These are phyloP conservation scores for Fusarium domesticum DNA, from an alignment of 2,329 filamentous ascomycete species.

Conservation along the genomic window DNA sequence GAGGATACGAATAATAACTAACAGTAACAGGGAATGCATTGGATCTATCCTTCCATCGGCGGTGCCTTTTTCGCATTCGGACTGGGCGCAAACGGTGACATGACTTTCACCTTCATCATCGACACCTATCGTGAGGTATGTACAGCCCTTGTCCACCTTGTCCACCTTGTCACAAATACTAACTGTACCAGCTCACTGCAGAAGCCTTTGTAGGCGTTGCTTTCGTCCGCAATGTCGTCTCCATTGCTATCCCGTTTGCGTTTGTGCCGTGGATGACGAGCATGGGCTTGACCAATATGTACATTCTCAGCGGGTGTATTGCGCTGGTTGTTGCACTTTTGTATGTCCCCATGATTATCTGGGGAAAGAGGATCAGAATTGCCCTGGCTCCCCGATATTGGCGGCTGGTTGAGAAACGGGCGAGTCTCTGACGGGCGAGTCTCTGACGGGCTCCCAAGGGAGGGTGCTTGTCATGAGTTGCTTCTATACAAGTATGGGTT, in stretches of 20 bases:
- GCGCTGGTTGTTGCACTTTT: slow-evolving; percentile 24
- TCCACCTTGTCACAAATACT: no score
- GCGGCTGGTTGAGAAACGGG: slow-evolving; percentile 19
- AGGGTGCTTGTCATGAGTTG: no score
- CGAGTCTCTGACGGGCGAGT: slow-evolving; percentile 6
- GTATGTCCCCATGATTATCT: slow-evolving; percentile 31
- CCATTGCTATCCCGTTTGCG: slow-evolving; percentile 30
- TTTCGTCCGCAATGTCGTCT: slow-evolving; percentile 33
- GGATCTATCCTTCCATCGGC: slow-evolving; percentile 39
- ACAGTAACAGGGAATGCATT: slow-evolving; percentile 39
- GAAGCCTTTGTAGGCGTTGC: slow-evolving; percentile 33
- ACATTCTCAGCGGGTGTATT: slow-evolving; percentile 25
- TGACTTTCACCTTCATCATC: slow-evolving; percentile 35
- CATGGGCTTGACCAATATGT: slow-evolving; percentile 33
- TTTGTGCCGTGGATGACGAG: slow-evolving; percentile 31
- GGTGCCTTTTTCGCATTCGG: slow-evolving; percentile 39
- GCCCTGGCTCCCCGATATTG: slow-evolving; percentile 24
- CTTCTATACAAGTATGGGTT: no score
- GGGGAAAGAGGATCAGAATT: slow-evolving; percentile 31
- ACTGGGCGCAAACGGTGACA: slow-evolving; percentile 38
- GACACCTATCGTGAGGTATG: slow-evolving; percentile 34
- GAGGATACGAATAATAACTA: not conserved
- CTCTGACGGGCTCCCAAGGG: no score
- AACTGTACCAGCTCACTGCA: slow-evolving; percentile 13
- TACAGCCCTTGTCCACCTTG: no score